Conservation (phyloP, 768 basidiomycete genomes). For the Xanthoconium purpureum region DNA sequence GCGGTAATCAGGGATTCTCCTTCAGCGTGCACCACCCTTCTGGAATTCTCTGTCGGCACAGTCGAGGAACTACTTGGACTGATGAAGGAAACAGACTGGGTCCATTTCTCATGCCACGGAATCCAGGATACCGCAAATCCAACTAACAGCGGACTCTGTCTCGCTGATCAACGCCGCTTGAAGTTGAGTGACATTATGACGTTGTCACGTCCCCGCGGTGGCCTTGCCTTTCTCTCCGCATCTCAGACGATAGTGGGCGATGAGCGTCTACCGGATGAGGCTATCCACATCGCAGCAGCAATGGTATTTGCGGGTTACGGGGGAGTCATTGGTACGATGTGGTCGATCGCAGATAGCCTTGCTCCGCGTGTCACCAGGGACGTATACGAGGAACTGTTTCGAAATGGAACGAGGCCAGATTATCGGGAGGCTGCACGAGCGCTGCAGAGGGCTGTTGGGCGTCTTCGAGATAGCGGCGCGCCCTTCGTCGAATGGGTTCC, state of each 20-base stretch:
- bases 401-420: neutral
- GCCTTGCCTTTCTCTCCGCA: neutral
- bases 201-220: neutral
- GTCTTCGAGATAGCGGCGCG: no score
- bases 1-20: no score
- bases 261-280: neutral
- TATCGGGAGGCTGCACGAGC: no score
- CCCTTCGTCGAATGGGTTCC: no score
- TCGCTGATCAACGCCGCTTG: neutral
- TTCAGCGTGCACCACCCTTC: neutral
- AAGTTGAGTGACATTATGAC: neutral
- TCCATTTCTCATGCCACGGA: no score
- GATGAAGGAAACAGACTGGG: no score
- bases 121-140: no score
- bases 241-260: neutral
- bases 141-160: no score
- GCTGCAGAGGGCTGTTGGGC: no score
- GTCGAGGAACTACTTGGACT: neutral
- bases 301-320: neutral
- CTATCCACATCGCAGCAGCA: neutral
- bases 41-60: neutral
- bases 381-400: neutral
- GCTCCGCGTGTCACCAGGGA: neutral
- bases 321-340: conserved; percentile 41
- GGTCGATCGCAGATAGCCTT: conserved; percentile 36